phyloP scores from a whole-genome alignment of 2,329 filamentous ascomycete genomes.

The Malbranchea zuffiana region DNA sequence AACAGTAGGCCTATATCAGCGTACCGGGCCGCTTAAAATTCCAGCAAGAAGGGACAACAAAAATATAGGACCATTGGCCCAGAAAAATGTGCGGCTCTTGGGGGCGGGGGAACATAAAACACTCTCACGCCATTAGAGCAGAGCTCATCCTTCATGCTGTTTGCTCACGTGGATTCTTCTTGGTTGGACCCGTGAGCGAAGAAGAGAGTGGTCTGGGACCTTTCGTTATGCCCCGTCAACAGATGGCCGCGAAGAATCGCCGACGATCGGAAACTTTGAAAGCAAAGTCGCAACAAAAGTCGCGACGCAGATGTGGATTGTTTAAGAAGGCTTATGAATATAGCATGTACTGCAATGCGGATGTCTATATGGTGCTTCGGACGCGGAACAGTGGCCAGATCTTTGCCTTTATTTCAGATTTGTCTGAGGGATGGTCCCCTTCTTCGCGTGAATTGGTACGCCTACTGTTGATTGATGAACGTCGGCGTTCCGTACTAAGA shows the following conservation, averaged over 20 bases:
- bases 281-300: slow-evolving; percentile 3
- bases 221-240: neutral
- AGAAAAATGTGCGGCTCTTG: neutral
- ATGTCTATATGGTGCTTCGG: slow-evolving; percentile 2
- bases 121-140: neutral
- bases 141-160: neutral
- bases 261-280: neutral
- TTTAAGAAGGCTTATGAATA: slow-evolving; percentile 3
- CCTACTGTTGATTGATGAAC: neutral
- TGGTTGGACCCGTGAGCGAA: neutral
- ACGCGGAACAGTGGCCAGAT: neutral
- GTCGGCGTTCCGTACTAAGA: neutral
- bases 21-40: neutral
- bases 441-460: slow-evolving; percentile 1
- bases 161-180: too few species aligned
- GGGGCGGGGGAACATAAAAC: slow-evolving; percentile 1
- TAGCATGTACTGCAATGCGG: slow-evolving; percentile 1
- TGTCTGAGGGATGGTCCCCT: neutral
- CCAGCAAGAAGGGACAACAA: neutral
- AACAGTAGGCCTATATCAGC: slow-evolving; percentile 1
- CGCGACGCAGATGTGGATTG: neutral
- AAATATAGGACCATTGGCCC: neutral
- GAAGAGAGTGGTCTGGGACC: neutral
- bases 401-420: slow-evolving; percentile 2
- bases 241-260: neutral